Base-by-base conservation (phyloP, 768 basidiomycete genomes). In the Crassisporium funariophilum region DNA sequence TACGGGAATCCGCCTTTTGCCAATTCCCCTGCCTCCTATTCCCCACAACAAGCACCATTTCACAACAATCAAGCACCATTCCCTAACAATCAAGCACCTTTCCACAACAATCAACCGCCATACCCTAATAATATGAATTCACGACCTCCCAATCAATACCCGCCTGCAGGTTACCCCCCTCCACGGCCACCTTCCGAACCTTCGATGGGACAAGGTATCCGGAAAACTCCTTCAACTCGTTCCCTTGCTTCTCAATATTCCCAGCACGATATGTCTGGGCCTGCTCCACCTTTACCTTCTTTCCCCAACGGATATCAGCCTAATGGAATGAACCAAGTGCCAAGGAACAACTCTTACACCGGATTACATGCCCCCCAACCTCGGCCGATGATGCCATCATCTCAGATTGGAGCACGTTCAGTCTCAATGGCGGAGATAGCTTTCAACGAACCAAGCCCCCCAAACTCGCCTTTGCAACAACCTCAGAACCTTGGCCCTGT, bases 361-460 rank as follows among this genome's bases (percentile, higher is more conserved):
- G 67, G 49, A 5, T 46, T 76, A 38, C 68, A 68, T 52, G 67
- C 67, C 37, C 72, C 76, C 6, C 74, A 72, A 40, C 68, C 74
- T 9, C 79, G 81, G 21, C 72, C 81, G 1, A 55, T 88, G 49
- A 67, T 85, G 13, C 88, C 88, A 15, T 88, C 87, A 10, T 77
- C 79, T 17, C 78, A 83, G 5, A 11, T 31, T n/a, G 29, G 29
- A 51, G 72, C 78, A 45, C 75, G 80, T 35, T 67, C 75, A 3
- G 68, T 74, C 21, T 83, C 84, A 1, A 68, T 78, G 58, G 68
- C 67, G 10, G 76, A 76, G 25, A 68, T 74, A 13, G 79, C 81
- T 0, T 78, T 81, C 51, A 75, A 77, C 37, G 84, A 85, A 46
- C 83, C 84, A 23, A 91, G 89, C 60, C 95, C 95, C 27, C 94